Evolutionary conservation across 1,139 yeast genomes (phyloP), one percentile per base, ranked within the genome.

Genomic region (Magnusiomyces clavatus): DNA sequence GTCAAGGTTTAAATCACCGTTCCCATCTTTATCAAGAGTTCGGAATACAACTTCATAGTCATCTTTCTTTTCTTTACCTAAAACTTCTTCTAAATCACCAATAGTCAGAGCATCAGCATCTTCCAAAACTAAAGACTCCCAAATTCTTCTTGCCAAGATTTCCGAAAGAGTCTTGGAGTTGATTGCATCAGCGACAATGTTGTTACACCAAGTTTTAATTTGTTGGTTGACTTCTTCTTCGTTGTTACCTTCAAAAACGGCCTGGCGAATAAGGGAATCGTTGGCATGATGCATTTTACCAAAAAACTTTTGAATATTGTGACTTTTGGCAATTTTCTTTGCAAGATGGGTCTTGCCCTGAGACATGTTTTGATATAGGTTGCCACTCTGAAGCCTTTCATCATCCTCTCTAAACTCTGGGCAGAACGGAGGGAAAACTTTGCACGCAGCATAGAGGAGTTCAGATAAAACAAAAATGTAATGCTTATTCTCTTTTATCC

Each of bases 111-210:
- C 60, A 8, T 66, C 71, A 2, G 70, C 62, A 50, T 67, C 73
- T 52, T 71, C 75, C 50, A 69, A 61, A 11, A 71, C 75, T 46
- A 72, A 59, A 8, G 74, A 66, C 58, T 69, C 66, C 76, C 76
- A 72, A 51, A 72, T 69, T 42, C 76, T 65, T 44, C 61, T 57
- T 3, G 73, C 75, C 49, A 72, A 60, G 11, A 64, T 61, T 45
- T 64, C 68, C 1, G 71, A 58, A 4, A 66, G 54, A 6, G 50
- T 53, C 47, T 61, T 60, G 49, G 64, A 63, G 29, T 60, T 61
- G 56, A 72, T 61, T 1, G 74, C 69, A 36, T 67, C 67, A 31
- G 68, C 57, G 11, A 71, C 73, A n/a, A 63, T 60, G 49, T 59
- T 60, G 42, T 61, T 61, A 14, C 66, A 58, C 38, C 62, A 55